phyloP scores from a whole-genome alignment of 768 basidiomycete genomes.

The Tylopilus balloui region DNA sequence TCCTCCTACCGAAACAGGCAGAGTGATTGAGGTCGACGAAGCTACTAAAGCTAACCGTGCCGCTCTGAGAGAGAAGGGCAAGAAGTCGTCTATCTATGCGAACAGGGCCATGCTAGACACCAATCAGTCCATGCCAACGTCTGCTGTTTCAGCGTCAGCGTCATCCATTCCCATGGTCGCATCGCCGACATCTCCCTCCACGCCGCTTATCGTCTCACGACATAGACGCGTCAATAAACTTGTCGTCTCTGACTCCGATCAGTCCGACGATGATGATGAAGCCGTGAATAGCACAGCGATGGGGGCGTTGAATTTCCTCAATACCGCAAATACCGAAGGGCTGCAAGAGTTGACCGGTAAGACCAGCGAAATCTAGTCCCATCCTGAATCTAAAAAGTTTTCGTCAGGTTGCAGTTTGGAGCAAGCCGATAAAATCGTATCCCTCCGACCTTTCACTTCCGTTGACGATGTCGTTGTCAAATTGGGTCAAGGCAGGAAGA shows the following conservation, averaged over 20 bases:
- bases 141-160: constrained; percentile 23
- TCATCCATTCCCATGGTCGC: constrained; percentile 32
- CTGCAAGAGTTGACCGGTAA: constrained; percentile 74
- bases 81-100: constrained; percentile 79
- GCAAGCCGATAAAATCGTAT: constrained; percentile 76
- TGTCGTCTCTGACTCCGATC: constrained; percentile 60
- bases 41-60: constrained; percentile 63
- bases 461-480: constrained; percentile 71
- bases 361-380: constrained; percentile 14
- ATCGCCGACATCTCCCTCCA: constrained; percentile 37
- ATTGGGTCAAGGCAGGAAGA: constrained; percentile 84
- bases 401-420: constrained; percentile 67
- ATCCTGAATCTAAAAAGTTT: constrained; percentile 2
- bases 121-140: constrained; percentile 39
- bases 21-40: constrained; percentile 70
- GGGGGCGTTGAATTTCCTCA: constrained; percentile 66
- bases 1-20: constrained; percentile 41
- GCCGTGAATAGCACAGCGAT: constrained; percentile 40
- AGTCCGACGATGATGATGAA: constrained; percentile 48
- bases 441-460: constrained; percentile 74
- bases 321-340: constrained; percentile 54
- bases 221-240: constrained; percentile 54
- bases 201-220: constrained; percentile 41
- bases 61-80: constrained; percentile 69
- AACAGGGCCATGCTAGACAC: constrained; percentile 53